Base-by-base conservation (phyloP, 345 rosid species). In the Syzygium aqueum region DNA sequence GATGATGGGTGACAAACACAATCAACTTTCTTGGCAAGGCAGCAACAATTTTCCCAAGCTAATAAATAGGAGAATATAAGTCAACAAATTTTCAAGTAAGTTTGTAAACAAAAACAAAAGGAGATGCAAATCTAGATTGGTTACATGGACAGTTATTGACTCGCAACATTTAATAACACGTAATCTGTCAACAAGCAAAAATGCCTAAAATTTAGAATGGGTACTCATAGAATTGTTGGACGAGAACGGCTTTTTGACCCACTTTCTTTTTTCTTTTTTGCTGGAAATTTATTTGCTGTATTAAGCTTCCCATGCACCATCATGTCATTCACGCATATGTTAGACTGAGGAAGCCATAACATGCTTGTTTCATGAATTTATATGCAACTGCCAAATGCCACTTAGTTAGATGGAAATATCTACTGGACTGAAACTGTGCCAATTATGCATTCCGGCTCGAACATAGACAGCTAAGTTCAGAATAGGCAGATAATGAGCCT, bases 1-100 rank as follows among this genome's bases (percentile, higher is more conserved):
- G 99, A 89, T 95, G 98, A 90, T 97, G 99, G 43, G 99, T 97
- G 84, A 95, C 88, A 89, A 95, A 94, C 87, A 97, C 97, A 50
- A 97, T 86, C 88, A 97, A 90, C 90, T 93, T 96, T 91, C 91
- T 91, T 84, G 98, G 94, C 90, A 96, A 91, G 51, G 95, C 93
- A 91, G 92, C 86, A 86, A 96, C 92, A 77, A 97, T 93, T 90
- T 93, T 88, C 91, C 88, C 87, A 84, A 97, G 96, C 98, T 97
- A 93, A 46, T 33, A 86, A 86, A 93, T 88, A 57, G 51, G 91
- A 90, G 90, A 43, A 83, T 63, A 49, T 59, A 28, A 40, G 11
- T 57, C 19, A 88, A 84, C 82, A 90, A 77, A 43, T 86, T 91
- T 53, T 51, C 50, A n/a, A 17, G 51, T 21, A 57, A 56, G 28